Percentiles rank a stretch among this genome's conserved stretches.
These are phyloP conservation scores for Aristolochia californica DNA, from an alignment of 164 flowering plant genomes.

Conservation along the genomic window DNA sequence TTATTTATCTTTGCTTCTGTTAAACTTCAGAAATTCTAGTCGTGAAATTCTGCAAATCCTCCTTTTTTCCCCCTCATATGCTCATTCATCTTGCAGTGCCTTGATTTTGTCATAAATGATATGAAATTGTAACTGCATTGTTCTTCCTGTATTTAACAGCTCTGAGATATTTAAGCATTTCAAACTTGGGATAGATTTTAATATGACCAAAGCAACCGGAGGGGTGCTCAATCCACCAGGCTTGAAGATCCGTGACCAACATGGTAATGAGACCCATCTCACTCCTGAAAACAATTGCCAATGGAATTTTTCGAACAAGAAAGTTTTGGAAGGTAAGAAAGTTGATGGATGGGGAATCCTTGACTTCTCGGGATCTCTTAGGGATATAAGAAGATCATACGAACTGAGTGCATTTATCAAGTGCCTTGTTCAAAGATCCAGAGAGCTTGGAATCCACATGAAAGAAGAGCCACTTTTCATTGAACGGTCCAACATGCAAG, in stretches of 20 bases:
- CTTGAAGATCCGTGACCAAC: slow-evolving; percentile 30
- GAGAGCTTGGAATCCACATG: slow-evolving; percentile 32
- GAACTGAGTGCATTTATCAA: slow-evolving; percentile 19
- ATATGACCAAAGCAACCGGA: slow-evolving; percentile 49
- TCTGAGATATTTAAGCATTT: slow-evolving; percentile 31
- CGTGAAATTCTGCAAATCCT: too few relatives aligned
- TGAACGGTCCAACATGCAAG: slow-evolving; percentile 17
- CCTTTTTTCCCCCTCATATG: too few relatives aligned
- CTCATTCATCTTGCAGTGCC: too few relatives aligned
- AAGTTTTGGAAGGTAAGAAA: slow-evolving; percentile 37
- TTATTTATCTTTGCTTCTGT: too few relatives aligned
- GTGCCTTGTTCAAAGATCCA: slow-evolving; percentile 21
- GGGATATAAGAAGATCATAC: background rate
- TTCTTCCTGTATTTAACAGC: slow-evolving; percentile 14
- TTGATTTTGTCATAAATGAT: too few relatives aligned
- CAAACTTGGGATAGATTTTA: slow-evolving; percentile 25
- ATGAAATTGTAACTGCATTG: too few relatives aligned
- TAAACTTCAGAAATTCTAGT: too few relatives aligned
- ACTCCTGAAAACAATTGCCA: slow-evolving; percentile 43
- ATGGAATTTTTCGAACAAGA: slow-evolving; percentile 46
- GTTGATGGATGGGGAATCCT: slow-evolving; percentile 52
- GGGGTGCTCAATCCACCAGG: slow-evolving; percentile 51
- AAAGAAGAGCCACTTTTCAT: slow-evolving; percentile 16
- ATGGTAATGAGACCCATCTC: slow-evolving; percentile 9
- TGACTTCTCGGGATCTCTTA: slow-evolving; percentile 20